Base-by-base conservation (phyloP, 192 early-diverging fungal genomes). In the Umbelopsis sp. region DNA sequence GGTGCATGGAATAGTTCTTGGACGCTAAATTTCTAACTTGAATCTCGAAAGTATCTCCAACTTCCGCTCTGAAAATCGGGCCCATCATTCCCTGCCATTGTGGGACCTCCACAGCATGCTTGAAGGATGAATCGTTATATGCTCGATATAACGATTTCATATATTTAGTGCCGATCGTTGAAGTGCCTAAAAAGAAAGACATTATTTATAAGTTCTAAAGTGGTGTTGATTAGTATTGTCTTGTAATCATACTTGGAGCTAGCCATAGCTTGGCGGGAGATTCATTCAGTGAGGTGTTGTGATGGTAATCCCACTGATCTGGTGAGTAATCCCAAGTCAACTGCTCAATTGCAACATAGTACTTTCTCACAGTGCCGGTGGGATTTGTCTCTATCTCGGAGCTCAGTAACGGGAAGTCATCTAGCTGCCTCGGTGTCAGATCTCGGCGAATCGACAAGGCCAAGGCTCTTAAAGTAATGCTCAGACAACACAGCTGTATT, bases 81-180 rank as follows among this genome's bases (percentile, higher is more conserved):
- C 76, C 76, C 76, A 78, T 78, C 46, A 49, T 27, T 15, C 76
- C 76, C 18, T 78, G 76, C 76, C 76, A 78, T 25, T 51, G 20
- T 41, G 61, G 45, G 11, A 33, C 18, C 11, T 51, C 23, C 44
- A 64, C 49, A 16, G 52, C 48, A 33, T 69, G 12, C 8, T 12
- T 66, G 41, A 46, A 78, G 11, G 44, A 67, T 12, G 37, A 64
- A 46, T 78, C 68, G 11, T 50, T 49, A 27, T 78, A 78, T 61
- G 73, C 71, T 22, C 68, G 16, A 44, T 78, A 78, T 16, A 70
- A 46, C 15, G 76, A 58, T 51, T 78, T 78, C 27, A 55, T 55
- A 51, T 78, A 78, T 9, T 22, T 20, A 50, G 61, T 66, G n/a
- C 76, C 76, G 18, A 78, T n/a, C 21, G 48, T 67, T 27, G 47